These are phyloP conservation scores for Aspergillus sp. DNA, from an alignment of 2,329 filamentous ascomycete species.

Conservation along the genomic window DNA sequence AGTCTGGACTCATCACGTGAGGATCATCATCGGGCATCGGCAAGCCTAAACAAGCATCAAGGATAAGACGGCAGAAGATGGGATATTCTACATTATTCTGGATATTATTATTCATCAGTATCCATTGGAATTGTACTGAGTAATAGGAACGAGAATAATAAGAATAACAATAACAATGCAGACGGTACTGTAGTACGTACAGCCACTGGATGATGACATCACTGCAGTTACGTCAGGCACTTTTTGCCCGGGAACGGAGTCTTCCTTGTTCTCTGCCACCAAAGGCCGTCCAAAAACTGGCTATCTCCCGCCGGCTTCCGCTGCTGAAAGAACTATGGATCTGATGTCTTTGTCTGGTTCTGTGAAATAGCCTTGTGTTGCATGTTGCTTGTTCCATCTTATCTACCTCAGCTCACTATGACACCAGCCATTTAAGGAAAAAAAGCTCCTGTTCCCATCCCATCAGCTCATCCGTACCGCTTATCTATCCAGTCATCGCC, in stretches of 20 bases:
- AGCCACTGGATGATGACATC: conserved; percentile 4
- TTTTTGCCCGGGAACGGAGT: background rate
- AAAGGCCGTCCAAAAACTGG: background rate
- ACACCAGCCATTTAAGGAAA: background rate
- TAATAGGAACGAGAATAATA: too few species aligned
- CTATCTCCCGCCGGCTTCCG: conserved; percentile 1
- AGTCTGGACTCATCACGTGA: too few species aligned
- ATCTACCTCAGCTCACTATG: background rate
- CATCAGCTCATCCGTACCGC: background rate
- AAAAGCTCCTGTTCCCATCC: background rate
- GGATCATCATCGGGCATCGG: too few species aligned
- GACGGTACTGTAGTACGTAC: too few species aligned
- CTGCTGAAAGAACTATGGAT: background rate
- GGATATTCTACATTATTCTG: too few species aligned
- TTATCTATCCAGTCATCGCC: conserved; percentile 10
- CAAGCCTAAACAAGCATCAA: too few species aligned
- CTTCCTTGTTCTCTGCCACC: background rate
- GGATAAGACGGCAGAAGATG: too few species aligned
- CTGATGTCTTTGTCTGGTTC: background rate
- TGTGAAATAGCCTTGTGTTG: too few species aligned
- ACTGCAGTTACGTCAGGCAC: conserved; percentile 8
- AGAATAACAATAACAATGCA: too few species aligned
- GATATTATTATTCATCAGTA: too few species aligned
- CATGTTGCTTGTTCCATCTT: background rate
- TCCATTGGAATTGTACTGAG: too few species aligned